Evolutionary conservation across 2,329 filamentous ascomycete genomes (phyloP).

Genomic region (Ceratocystis huliohia): DNA sequence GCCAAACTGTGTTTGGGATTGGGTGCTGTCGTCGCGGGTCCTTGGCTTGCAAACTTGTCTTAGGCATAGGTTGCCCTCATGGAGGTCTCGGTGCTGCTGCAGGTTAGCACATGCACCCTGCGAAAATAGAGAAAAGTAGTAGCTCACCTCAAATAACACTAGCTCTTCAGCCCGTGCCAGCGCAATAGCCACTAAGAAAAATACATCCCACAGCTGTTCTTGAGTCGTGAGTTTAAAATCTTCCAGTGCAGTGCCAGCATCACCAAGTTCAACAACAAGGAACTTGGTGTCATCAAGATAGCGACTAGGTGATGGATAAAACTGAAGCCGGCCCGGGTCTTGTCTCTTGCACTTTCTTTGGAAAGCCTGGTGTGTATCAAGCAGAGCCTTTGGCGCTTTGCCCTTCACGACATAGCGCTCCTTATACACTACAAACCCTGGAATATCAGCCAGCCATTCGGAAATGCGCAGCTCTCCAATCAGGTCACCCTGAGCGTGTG

Average conservation of each 20-base stretch:
- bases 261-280: constrained; percentile 49
- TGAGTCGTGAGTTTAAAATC: constrained; percentile 39
- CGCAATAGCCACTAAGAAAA: constrained; percentile 47
- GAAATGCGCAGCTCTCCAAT: constrained; percentile 50
- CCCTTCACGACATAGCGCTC: constrained; percentile 49
- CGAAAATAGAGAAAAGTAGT: neutral
- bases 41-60: constrained; percentile 31
- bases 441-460: constrained; percentile 50
- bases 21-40: neutral
- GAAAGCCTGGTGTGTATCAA: constrained; percentile 48
- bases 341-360: constrained; percentile 41
- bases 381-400: constrained; percentile 39
- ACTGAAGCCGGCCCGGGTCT: constrained; percentile 45
- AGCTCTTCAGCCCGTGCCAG: constrained; percentile 46
- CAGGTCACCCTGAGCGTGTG: constrained; percentile 42
- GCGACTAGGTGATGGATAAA: constrained; percentile 48
- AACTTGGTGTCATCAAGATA: constrained; percentile 48
- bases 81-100: constrained; percentile 48
- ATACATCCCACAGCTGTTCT: constrained; percentile 50
- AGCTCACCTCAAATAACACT: constrained; percentile 47
- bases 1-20: constrained; percentile 33
- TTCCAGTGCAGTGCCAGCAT: constrained; percentile 48
- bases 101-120: constrained; percentile 17
- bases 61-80: constrained; percentile 53
- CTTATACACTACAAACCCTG: constrained; percentile 54